Conservation (phyloP, 164 flowering plant genomes). For the Annona cherimola region DNA sequence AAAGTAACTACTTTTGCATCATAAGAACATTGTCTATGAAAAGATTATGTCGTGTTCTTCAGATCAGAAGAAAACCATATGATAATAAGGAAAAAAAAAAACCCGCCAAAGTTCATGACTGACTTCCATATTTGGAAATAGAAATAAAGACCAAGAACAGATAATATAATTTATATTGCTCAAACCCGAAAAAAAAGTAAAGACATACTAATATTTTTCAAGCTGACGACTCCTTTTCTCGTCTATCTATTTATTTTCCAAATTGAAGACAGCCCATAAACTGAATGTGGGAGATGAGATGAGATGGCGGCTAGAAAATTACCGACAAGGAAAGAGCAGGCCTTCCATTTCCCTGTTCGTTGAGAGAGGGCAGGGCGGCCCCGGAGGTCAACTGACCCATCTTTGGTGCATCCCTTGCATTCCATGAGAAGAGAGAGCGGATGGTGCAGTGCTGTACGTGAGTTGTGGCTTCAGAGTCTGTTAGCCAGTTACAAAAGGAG, state of each 20-base stretch:
- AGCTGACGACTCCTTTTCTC: neutral
- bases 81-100: neutral
- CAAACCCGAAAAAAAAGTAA: neutral
- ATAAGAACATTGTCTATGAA: too few species aligned
- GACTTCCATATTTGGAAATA: neutral
- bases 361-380: conserved; percentile 57
- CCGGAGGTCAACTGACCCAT: conserved; percentile 61
- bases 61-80: neutral
- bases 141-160: neutral
- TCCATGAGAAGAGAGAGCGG: conserved; percentile 11
- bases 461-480: neutral
- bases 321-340: conserved; percentile 65
- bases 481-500: neutral
- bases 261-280: neutral
- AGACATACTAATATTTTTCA: neutral
- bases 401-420: conserved; percentile 38
- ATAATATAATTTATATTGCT: neutral
- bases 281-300: neutral
- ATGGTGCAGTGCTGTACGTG: neutral
- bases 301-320: neutral
- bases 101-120: neutral
- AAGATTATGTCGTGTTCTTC: too few species aligned
- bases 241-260: neutral
- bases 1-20: too few species aligned
- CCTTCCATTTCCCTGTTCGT: conserved; percentile 69